A percentile compares a stretch with the other conserved stretches of the same genome.
Evolutionary conservation across 257 asterid genomes (phyloP).

Genomic region (Solanum boliviense): DNA sequence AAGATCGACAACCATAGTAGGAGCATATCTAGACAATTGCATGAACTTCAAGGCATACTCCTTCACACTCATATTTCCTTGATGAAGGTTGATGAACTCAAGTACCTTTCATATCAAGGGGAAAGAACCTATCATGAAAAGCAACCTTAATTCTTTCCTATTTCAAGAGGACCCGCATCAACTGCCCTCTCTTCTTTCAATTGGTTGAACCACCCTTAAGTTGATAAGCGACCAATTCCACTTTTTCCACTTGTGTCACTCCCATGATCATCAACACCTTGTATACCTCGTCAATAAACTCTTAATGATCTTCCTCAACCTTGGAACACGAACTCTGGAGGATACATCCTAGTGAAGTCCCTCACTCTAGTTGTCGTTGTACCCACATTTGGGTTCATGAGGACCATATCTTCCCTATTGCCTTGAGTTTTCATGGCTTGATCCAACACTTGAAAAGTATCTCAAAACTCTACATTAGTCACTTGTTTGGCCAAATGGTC

Average conservation of each 20-base stretch:
- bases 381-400: too few relatives aligned
- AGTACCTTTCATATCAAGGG: neutral
- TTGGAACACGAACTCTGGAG: too few relatives aligned
- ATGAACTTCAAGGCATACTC: neutral
- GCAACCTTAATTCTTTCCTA: too few relatives aligned
- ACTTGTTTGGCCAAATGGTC: too few relatives aligned
- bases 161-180: too few relatives aligned
- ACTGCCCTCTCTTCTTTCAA: neutral
- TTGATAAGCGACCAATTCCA: neutral
- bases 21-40: neutral
- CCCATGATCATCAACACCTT: neutral
- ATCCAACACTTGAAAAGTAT: too few relatives aligned
- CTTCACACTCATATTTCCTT: neutral
- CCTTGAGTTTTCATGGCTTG: too few relatives aligned
- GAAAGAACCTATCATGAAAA: neutral
- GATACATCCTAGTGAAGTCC: too few relatives aligned
- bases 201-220: neutral
- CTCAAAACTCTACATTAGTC: too few relatives aligned
- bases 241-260: neutral
- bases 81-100: neutral
- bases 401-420: too few relatives aligned
- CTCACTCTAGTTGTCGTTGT: too few relatives aligned
- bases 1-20: neutral
- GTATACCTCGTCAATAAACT: neutral
- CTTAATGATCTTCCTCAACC: too few relatives aligned